Evolutionary conservation across 2,329 filamentous ascomycete species (phyloP).

Genomic region (Ascochyta clinopodiicola): DNA sequence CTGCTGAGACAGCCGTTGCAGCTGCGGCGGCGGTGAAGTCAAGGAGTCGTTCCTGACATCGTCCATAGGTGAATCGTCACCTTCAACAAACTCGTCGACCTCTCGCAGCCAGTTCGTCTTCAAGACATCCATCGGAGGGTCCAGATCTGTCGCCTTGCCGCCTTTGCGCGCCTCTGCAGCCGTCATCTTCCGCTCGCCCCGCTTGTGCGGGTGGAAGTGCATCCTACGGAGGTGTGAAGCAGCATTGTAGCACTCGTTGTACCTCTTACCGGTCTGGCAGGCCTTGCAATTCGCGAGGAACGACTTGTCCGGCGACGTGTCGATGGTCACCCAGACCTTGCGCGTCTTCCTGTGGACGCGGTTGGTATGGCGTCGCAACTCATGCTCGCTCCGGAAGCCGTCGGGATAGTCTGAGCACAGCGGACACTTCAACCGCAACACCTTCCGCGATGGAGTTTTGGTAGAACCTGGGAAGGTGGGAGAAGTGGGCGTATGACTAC

Average conservation of each 20-base stretch:
- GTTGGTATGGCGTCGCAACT: conserved; percentile 62
- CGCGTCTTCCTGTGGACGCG: conserved; percentile 69
- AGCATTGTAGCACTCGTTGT: conserved; percentile 92
- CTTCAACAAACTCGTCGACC: conserved; percentile 55
- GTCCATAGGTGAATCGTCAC: conserved; percentile 32
- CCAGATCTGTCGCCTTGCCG: conserved; percentile 61
- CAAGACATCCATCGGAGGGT: conserved; percentile 66
- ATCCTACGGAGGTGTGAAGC: conserved; percentile 86
- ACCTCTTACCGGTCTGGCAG: conserved; percentile 77
- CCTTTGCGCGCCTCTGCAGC: conserved; percentile 66
- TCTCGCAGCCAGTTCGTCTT: conserved; percentile 66
- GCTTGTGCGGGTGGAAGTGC: conserved; percentile 78
- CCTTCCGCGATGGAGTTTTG: conserved; percentile 42
- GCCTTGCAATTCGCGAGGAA: conserved; percentile 83
- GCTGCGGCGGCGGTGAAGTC: conserved; percentile 27
- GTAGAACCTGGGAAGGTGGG: conserved; percentile 39
- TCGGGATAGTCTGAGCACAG: conserved; percentile 75
- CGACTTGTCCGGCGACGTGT: conserved; percentile 65
- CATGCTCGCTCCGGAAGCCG: conserved; percentile 86
- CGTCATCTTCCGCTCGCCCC: conserved; percentile 59
- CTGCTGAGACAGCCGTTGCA: conserved; percentile 16
- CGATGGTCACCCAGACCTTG: conserved; percentile 70
- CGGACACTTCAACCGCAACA: conserved; percentile 59
- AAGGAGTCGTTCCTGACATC: conserved; percentile 30
- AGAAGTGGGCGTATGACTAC: conserved; percentile 39